phyloP scores from a whole-genome alignment of 345 rosid genomes.

The Citrus hindsii region DNA sequence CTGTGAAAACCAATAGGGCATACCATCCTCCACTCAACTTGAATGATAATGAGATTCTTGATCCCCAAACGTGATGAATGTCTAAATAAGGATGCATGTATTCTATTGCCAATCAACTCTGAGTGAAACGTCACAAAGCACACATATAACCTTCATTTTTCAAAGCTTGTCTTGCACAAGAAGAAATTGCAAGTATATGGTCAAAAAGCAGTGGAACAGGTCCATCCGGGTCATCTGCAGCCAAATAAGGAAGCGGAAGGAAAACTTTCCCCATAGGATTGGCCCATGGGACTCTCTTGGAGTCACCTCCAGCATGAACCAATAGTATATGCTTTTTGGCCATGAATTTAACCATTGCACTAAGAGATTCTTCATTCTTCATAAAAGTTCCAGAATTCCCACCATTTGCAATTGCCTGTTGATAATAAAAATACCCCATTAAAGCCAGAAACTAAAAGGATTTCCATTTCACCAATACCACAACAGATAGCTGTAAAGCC shows the following conservation, averaged over 20 bases:
- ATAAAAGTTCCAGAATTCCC: slow-evolving; percentile 23
- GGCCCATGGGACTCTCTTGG: slow-evolving; percentile 98
- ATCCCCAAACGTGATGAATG: not conserved
- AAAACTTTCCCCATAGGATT: slow-evolving; percentile 99
- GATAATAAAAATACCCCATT: slow-evolving; percentile 24
- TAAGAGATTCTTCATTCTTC: slow-evolving; percentile 12
- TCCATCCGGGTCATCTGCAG: slow-evolving; percentile 91
- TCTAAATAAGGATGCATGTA: not conserved
- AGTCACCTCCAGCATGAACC: slow-evolving; percentile 99
- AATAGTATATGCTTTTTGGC: slow-evolving; percentile 72
- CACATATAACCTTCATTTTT: slow-evolving; percentile 49
- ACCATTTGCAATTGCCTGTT: slow-evolving; percentile 40
- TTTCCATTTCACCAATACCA: not conserved
- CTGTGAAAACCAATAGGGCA: not conserved
- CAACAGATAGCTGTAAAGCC: not conserved
- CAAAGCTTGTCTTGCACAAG: slow-evolving; percentile 86
- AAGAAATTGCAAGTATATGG: slow-evolving; percentile 94
- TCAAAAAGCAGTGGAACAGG: slow-evolving; percentile 95
- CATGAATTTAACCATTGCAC: slow-evolving; percentile 42
- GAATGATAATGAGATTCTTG: not conserved
- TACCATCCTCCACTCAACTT: not conserved
- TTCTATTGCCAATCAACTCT: not conserved
- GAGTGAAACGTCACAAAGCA: slow-evolving; percentile 4
- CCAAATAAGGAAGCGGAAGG: slow-evolving; percentile 92
- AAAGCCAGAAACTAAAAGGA: slow-evolving; percentile 13